These are phyloP conservation scores for Neurospora hispaniola DNA, from an alignment of 495 filamentous ascomycete species.

Conservation along the genomic window DNA sequence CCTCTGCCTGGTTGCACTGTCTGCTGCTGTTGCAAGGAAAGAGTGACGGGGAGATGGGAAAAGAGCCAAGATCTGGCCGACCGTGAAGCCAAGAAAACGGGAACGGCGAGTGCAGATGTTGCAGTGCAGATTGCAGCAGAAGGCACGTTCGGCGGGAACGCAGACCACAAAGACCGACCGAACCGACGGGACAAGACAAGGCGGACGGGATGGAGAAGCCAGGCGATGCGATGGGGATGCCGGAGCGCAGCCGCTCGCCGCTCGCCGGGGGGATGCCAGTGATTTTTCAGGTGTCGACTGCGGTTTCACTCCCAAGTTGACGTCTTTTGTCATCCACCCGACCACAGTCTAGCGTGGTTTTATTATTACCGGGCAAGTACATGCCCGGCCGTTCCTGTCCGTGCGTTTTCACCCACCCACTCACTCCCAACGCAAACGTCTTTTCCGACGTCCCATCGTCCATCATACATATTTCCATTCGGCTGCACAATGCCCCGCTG, in stretches of 20 bases:
- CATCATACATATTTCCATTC: background rate
- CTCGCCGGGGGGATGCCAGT: background rate
- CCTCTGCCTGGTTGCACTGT: background rate
- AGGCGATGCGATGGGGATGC: background rate
- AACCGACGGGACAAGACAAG: background rate
- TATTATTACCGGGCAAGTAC: background rate
- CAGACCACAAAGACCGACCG: background rate
- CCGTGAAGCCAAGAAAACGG: background rate
- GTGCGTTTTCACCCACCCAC: background rate
- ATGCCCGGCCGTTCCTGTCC: background rate
- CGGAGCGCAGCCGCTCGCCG: background rate
- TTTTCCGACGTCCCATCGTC: background rate
- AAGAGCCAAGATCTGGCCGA: background rate
- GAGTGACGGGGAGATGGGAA: background rate
- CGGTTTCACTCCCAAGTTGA: background rate
- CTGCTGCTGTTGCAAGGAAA: background rate
- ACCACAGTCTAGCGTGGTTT: background rate
- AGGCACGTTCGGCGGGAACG: background rate
- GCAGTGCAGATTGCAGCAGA: background rate
- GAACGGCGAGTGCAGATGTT: background rate
- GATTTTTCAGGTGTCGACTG: background rate
- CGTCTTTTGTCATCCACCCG: background rate
- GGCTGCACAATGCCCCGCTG: background rate
- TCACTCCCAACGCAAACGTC: background rate
- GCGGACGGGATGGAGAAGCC: background rate